Base-by-base conservation (phyloP, 129 eudicot species). In the Chrysanthemum seticuspe region DNA sequence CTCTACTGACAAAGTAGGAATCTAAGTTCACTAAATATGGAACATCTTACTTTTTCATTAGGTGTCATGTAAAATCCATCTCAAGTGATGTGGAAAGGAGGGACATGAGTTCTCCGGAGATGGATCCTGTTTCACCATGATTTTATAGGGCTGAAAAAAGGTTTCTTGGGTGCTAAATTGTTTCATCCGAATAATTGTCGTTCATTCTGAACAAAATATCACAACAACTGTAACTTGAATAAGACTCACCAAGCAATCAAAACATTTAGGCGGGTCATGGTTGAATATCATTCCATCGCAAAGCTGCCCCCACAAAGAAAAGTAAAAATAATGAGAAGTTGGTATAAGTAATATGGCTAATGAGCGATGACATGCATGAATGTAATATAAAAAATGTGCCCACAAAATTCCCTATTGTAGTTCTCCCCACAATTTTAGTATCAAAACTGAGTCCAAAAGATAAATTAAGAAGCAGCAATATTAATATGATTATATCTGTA, bases 201-300 rank as follows among this genome's bases (percentile, higher is more conserved):
- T 55, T 60, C 64, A 23, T 61, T 68, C 19, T 23, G 21, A 19
- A 19, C 21, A 19, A 19, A 53, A 62, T 40, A 54, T 19, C 36
- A 12, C 18, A 60, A 79, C 0, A 31, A 47, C 61, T 51, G 64
- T 51, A 74, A 45, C 19, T 15, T 29, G 13, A 66, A 71, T 54
- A 31, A 73, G 8, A 81, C 95, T 81, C 75, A 93, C 98, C 88
- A 23, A 44, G 81, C 98, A 93, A 75, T 86, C 95, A 75, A 87
- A 78, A 79, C 98, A 93, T 68, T 64, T 69, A 18, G 98, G 98
- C 8, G 87, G 87, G 75, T 86, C 98, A 81, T 93, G 98, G 87
- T 87, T 93, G 86, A 89, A 93, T 67, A 89, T 87, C 98, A 93
- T 83, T 55, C 80, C 78, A 70, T 87, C 90, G 70, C 98, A 93